Base-by-base conservation (phyloP, 1,284 basidiomycete genomes). In the Ceratobasidium sp. region DNA sequence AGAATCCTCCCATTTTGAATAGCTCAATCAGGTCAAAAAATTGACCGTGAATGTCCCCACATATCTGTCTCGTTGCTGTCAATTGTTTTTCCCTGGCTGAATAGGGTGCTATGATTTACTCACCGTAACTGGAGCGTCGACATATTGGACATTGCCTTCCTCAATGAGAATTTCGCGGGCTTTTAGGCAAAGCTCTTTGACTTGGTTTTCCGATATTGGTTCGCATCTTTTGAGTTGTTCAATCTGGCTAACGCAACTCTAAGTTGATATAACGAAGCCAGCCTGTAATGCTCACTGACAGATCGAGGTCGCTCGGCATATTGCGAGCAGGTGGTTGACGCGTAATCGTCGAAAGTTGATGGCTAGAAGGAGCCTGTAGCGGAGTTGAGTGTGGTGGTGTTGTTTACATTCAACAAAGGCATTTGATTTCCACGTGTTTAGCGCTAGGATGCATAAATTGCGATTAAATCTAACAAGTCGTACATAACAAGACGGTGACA, bases 31-130 rank as follows among this genome's bases (percentile, higher is more conserved):
- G 86, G 81, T 99, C 96, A 81, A 92, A 97, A 81, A 99, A 99
- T 80, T 99, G 96, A 12, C 96, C 96, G 79, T 99, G 96, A 69
- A 99, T 99, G 82, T 99, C 97, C 23, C 96, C 96, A 79, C 97
- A 99, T 81, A 99, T 96, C 94, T 95, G 77, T 23, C 5, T 30
- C 48, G 71, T 12, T 8, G 8, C 6, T 28, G n/a, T 56, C 33
- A 69, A 38, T 44, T 16, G 16, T 63, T 49, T 49, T 60, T 40
- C 72, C 11, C 23, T 9, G 21, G n/a, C 69, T 25, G 42, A 38
- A 44, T 25, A 54, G 51, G 18, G 23, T 14, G 9, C 21, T 23
- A 12, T 11, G 25, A 30, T 53, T 9, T 53, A 66, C 90, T 79
- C 77, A 96, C 94, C 64, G 97, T 98, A 3, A 98, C 95, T 12